A percentile compares a stretch with the other conserved stretches of the same genome.
phyloP scores from a whole-genome alignment of 2,329 filamentous ascomycete genomes.

The Cladosporium sp. region DNA sequence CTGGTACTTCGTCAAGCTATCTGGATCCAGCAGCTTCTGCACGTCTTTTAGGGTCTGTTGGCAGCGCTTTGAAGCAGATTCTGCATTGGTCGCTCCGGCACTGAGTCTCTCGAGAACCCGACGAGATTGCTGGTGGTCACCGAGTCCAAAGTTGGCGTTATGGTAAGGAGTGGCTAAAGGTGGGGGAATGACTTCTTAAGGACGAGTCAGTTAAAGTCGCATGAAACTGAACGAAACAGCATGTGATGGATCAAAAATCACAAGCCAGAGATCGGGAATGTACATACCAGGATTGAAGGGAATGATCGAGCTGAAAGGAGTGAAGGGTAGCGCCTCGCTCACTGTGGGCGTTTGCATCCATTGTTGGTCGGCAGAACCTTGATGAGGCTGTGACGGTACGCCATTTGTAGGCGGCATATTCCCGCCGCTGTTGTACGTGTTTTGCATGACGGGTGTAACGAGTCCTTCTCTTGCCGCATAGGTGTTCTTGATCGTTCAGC shows the following conservation, averaged over 20 bases:
- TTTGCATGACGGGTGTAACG: slow-evolving; percentile 12
- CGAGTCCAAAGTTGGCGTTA: slow-evolving; percentile 31
- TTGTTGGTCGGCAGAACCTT: not conserved
- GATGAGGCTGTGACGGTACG: slow-evolving; percentile 6
- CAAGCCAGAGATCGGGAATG: not conserved
- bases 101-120: slow-evolving; percentile 62
- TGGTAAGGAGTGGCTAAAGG: slow-evolving; percentile 36
- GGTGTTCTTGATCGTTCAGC: slow-evolving; percentile 1
- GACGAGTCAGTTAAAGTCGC: slow-evolving; percentile 15
- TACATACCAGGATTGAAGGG: slow-evolving; percentile 66
- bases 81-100: slow-evolving; percentile 55
- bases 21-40: slow-evolving; percentile 63
- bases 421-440: slow-evolving; percentile 9
- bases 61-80: slow-evolving; percentile 57
- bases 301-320: slow-evolving; percentile 72
- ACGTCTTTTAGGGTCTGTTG: slow-evolving; percentile 69
- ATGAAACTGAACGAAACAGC: not conserved
- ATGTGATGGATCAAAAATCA: not conserved
- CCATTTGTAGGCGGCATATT: slow-evolving; percentile 15
- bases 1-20: slow-evolving; percentile 60
- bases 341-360: slow-evolving; percentile 43
- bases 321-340: slow-evolving; percentile 73
- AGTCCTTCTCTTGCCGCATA: not conserved
- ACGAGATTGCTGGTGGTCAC: slow-evolving; percentile 17
- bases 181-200: slow-evolving; percentile 40